Evolutionary conservation across 257 asterid genomes (phyloP).

Genomic region (Przewalskia tangutica): DNA sequence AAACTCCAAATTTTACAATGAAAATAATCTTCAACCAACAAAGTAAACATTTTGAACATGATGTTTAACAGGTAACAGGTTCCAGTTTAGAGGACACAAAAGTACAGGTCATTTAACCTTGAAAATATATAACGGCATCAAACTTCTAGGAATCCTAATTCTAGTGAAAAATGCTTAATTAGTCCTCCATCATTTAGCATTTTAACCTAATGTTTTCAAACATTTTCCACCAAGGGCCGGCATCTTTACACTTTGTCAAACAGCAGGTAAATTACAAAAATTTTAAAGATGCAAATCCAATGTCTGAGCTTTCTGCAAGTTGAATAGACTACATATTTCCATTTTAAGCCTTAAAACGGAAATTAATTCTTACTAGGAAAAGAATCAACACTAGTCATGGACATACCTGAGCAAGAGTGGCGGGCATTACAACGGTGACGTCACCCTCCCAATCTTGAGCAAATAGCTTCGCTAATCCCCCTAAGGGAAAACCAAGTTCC

Average conservation of each 20-base stretch:
- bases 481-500: conserved; percentile 86
- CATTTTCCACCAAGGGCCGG: too few relatives aligned
- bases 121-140: too few relatives aligned
- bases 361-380: background rate
- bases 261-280: background rate
- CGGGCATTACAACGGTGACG: conserved; percentile 94
- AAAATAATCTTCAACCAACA: background rate
- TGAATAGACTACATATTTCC: too few relatives aligned
- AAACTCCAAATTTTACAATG: background rate
- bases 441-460: conserved; percentile 99
- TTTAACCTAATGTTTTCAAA: too few relatives aligned
- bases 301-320: too few relatives aligned
- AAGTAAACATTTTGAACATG: background rate
- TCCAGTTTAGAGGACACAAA: too few relatives aligned
- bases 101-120: too few relatives aligned
- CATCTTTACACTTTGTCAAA: background rate
- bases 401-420: conserved; percentile 85
- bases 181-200: too few relatives aligned
- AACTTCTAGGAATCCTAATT: too few relatives aligned
- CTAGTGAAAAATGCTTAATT: too few relatives aligned
- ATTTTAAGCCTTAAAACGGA: background rate
- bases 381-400: background rate
- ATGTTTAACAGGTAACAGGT: background rate
- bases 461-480: conserved; percentile 83
- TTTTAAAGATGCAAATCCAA: background rate